Evolutionary conservation across 176 grass and related monocot species (phyloP), one percentile per base, ranked within the genome.

Genomic region (Triticum urartu): DNA sequence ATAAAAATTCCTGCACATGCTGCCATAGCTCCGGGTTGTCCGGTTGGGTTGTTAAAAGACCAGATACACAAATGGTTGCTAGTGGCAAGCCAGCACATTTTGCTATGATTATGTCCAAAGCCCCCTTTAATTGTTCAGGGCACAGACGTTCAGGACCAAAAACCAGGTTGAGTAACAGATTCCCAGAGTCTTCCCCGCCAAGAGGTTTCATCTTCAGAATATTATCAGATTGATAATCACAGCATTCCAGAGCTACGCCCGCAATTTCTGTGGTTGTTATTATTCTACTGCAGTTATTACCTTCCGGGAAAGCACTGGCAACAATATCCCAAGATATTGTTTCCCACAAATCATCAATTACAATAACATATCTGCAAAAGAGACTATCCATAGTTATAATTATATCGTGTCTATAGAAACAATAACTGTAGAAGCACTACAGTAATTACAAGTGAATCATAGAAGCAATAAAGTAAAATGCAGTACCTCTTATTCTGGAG

Each of bases 321-420:
- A 72, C 4, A 72, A 42, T 72, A 40, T 83, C n/a, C 67, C 81
- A 72, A 28, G 47, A 1, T 5, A 21, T 17, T 40, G 50, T 72
- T 59, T 83, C 67, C 67, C 66, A 83, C 38, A 83, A 59, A 72
- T 72, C 67, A 24, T 79, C 77, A 63, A 79, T 63, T 40, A 79
- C 11, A 63, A 79, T 18, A 38, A 79, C 0, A 35, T 68, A 82
- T 22, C 80, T 82, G 80, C 11, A 56, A 54, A 56, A 52, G 3
- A 69, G 18, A 21, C 8, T 56, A 56, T 18, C 14, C 14, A 20
- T 56, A 2, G 17, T 56, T 56, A 61, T 21, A n/a, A n/a, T 20
- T 21, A 22, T n/a, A n/a, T 61, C 20, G 20, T 60, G 56, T 60
- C 6, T 60, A 78, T 5, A 61, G 50, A 21, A 52, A 52, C 26